A percentile compares a stretch with the other conserved stretches of the same genome.
Evolutionary conservation across 495 filamentous ascomycete genomes (phyloP).

Genomic region (Daldinia concentrica): DNA sequence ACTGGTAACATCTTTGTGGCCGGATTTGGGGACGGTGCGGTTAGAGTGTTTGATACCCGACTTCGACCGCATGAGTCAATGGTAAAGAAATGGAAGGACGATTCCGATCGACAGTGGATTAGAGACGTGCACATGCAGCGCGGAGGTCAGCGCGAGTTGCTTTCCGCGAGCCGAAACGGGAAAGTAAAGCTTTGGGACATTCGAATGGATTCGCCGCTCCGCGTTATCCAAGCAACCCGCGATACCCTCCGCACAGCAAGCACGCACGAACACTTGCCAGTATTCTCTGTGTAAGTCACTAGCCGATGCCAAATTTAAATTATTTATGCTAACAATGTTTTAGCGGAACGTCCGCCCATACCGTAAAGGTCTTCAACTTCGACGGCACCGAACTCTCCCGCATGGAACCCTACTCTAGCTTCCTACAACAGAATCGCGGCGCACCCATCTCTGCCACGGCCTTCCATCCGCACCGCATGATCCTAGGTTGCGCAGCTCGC

Average conservation of each 20-base stretch:
- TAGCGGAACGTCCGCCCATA: constrained; percentile 87
- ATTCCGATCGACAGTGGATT: constrained; percentile 86
- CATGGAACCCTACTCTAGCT: constrained; percentile 87
- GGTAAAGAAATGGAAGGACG: constrained; percentile 94
- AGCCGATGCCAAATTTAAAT: constrained; percentile 3
- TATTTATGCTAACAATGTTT: constrained; percentile 41
- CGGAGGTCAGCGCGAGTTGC: constrained; percentile 87
- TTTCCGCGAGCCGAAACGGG: constrained; percentile 87
- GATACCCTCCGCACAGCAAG: constrained; percentile 84
- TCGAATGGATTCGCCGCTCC: constrained; percentile 77
- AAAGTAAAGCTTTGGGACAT: constrained; percentile 98
- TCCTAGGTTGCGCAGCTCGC: constrained; percentile 83
- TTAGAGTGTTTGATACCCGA: constrained; percentile 93
- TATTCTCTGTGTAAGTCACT: constrained; percentile 87
- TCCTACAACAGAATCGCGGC: constrained; percentile 79
- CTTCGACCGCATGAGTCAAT: constrained; percentile 81
- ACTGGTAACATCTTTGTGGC: constrained; percentile 95
- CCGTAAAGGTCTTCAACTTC: constrained; percentile 91
- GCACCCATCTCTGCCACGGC: constrained; percentile 86
- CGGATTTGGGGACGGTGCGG: constrained; percentile 96
- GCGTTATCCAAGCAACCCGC: constrained; percentile 76
- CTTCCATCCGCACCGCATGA: constrained; percentile 95
- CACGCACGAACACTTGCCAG: constrained; percentile 95
- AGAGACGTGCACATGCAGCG: constrained; percentile 97
- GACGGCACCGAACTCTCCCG: constrained; percentile 78